phyloP scores from a whole-genome alignment of 1,284 basidiomycete genomes.

The Trichosporon sp. region DNA sequence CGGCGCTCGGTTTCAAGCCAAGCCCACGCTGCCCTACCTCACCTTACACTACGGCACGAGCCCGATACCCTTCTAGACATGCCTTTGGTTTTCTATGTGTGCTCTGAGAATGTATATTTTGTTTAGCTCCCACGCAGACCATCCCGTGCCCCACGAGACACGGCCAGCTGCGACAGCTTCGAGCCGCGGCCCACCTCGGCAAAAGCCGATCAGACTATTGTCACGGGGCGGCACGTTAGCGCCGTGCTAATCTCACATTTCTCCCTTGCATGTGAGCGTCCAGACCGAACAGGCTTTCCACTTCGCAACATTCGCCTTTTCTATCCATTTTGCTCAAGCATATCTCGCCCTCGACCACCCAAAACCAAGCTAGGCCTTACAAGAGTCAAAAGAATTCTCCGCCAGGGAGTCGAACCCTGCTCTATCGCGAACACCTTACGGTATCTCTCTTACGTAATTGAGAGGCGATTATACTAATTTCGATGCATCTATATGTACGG shows the following conservation, averaged over 20 bases:
- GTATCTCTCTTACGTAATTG: not conserved
- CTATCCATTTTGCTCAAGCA: no score
- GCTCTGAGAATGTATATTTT: not conserved
- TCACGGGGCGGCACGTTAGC: not conserved
- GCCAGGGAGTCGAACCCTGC: constrained; percentile 5
- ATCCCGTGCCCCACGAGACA: not conserved
- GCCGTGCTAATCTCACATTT: not conserved
- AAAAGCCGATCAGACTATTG: not conserved
- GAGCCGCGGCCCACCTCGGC: not conserved
- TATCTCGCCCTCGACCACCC: no score
- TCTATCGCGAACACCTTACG: not conserved
- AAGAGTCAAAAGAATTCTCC: not conserved
- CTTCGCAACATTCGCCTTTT: not conserved
- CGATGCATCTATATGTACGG: no score
- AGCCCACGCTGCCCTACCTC: not conserved
- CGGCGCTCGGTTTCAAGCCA: not conserved
- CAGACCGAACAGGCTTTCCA: not conserved
- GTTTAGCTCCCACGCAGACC: not conserved
- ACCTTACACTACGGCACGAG: not conserved
- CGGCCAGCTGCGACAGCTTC: not conserved
- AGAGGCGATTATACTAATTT: constrained; percentile 7
- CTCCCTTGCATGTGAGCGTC: not conserved
- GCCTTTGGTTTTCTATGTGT: not conserved
- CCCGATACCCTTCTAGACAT: not conserved
- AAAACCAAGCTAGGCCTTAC: no score